Evolutionary conservation across 2,329 filamentous ascomycete species (phyloP).

Genomic region (Cladosporium sp.): DNA sequence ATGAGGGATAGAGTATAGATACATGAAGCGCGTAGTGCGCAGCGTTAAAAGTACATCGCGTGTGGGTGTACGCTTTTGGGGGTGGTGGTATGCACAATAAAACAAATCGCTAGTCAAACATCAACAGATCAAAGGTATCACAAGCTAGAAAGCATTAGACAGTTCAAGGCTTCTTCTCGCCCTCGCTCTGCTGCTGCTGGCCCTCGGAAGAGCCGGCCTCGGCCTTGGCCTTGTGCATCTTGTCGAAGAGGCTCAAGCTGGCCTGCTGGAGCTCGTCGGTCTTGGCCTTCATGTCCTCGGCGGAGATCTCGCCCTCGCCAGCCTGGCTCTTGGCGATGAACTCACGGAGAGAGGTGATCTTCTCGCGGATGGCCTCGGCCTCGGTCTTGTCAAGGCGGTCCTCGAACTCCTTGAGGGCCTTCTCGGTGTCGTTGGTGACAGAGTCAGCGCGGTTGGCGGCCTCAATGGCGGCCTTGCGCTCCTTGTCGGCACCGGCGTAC

Average conservation of each 20-base stretch:
- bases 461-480: slow-evolving; percentile 93
- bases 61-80: slow-evolving; percentile 4
- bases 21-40: slow-evolving; percentile 10
- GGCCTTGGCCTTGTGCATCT: slow-evolving; percentile 95
- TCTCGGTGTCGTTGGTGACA: slow-evolving; percentile 95
- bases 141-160: slow-evolving; percentile 1
- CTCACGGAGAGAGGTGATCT: slow-evolving; percentile 79
- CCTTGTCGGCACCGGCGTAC: slow-evolving; percentile 91
- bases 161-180: slow-evolving; percentile 67
- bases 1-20: slow-evolving; percentile 10
- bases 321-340: slow-evolving; percentile 92
- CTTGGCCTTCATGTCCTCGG: slow-evolving; percentile 96
- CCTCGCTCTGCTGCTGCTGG: slow-evolving; percentile 45
- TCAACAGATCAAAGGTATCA: slow-evolving; percentile 6
- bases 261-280: slow-evolving; percentile 96
- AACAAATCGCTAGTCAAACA: slow-evolving; percentile 8
- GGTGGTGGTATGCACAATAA: slow-evolving; percentile 3
- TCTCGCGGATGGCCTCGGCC: slow-evolving; percentile 88
- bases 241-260: slow-evolving; percentile 95
- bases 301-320: slow-evolving; percentile 79
- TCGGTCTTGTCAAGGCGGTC: slow-evolving; percentile 96
- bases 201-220: slow-evolving; percentile 32
- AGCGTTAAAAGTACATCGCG: slow-evolving; percentile 9
- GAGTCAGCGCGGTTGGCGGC: slow-evolving; percentile 95
- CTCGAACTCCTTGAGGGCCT: slow-evolving; percentile 93